A percentile compares a stretch with the other conserved stretches of the same genome.
Conservation (phyloP, 176 grass and related monocot species). For the Cocos nucifera region DNA sequence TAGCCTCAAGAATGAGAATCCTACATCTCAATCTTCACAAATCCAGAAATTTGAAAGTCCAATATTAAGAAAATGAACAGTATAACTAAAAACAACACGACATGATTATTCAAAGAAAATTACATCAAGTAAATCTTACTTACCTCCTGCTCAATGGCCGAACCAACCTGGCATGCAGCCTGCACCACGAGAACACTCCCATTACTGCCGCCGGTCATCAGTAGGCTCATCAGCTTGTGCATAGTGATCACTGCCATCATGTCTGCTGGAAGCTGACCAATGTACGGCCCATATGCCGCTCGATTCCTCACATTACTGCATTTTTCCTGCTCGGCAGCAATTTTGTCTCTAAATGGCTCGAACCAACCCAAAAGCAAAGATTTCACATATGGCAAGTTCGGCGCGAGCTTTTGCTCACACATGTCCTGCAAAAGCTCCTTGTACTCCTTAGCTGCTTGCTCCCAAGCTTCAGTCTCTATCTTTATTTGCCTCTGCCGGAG, state of each 20-base stretch:
- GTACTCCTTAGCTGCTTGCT: slow-evolving; percentile 87
- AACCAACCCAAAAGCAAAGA: slow-evolving; percentile 94
- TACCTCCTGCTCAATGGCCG: slow-evolving; percentile 87
- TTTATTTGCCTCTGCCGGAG: slow-evolving; percentile 62
- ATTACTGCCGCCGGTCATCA: slow-evolving; percentile 54
- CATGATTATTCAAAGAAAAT: no score
- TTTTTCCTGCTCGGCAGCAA: slow-evolving; percentile 46
- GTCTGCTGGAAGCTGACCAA: slow-evolving; percentile 59
- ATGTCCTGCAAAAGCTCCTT: slow-evolving; percentile 70
- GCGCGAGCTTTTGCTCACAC: slow-evolving; percentile 82
- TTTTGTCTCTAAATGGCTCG: slow-evolving; percentile 66
- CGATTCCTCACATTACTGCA: slow-evolving; percentile 14
- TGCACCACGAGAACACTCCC: slow-evolving; percentile 62
- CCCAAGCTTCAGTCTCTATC: slow-evolving; percentile 91
- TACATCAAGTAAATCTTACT: neutral
- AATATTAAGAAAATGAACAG: no score
- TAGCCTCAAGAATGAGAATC: no score
- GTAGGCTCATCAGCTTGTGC: slow-evolving; percentile 95
- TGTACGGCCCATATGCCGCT: slow-evolving; percentile 21
- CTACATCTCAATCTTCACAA: no score
- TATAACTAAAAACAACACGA: no score
- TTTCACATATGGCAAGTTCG: slow-evolving; percentile 87
- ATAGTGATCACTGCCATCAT: slow-evolving; percentile 99
- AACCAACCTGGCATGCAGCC: slow-evolving; percentile 47
- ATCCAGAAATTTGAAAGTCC: no score